Conservation (phyloP, 805 yeast species). For the Helenozyma rhizophorensis region DNA sequence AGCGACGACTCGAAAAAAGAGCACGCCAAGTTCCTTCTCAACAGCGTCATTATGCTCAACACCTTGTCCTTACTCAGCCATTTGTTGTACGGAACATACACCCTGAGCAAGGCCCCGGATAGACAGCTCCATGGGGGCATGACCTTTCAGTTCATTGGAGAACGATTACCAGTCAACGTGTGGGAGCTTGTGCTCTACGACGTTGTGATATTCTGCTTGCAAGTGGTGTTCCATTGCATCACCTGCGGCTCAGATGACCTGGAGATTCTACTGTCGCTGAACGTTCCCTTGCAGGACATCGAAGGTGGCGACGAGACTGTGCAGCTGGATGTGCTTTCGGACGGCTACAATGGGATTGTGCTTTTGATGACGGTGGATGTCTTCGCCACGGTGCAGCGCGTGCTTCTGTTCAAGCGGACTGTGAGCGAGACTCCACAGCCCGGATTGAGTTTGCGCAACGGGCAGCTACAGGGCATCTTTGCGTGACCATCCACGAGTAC, state of each 20-base stretch:
- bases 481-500: too few relatives aligned
- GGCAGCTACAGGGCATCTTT: too few relatives aligned
- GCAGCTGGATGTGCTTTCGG: conserved; percentile 20
- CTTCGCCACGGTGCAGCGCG: conserved; percentile 9
- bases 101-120: conserved; percentile 11
- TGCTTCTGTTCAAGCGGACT: conserved; percentile 3
- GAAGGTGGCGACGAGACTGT: conserved; percentile 10
- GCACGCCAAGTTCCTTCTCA: conserved; percentile 24
- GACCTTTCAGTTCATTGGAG: conserved; percentile 38
- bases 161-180: conserved; percentile 23
- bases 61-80: conserved; percentile 22
- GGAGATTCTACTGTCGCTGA: conserved; percentile 18
- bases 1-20: conserved; percentile 25
- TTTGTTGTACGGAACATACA: conserved; percentile 24
- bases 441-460: too few relatives aligned
- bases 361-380: conserved; percentile 25
- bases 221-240: conserved; percentile 29
- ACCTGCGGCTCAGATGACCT: conserved; percentile 31
- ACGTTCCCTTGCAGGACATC: conserved; percentile 4
- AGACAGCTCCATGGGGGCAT: conserved; percentile 29
- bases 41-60: conserved; percentile 21
- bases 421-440: too few relatives aligned
- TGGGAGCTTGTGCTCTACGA: conserved; percentile 27
- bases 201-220: conserved; percentile 20
- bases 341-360: conserved; percentile 40